phyloP scores from a whole-genome alignment of 164 flowering plant species.

The Platanus orientalis region DNA sequence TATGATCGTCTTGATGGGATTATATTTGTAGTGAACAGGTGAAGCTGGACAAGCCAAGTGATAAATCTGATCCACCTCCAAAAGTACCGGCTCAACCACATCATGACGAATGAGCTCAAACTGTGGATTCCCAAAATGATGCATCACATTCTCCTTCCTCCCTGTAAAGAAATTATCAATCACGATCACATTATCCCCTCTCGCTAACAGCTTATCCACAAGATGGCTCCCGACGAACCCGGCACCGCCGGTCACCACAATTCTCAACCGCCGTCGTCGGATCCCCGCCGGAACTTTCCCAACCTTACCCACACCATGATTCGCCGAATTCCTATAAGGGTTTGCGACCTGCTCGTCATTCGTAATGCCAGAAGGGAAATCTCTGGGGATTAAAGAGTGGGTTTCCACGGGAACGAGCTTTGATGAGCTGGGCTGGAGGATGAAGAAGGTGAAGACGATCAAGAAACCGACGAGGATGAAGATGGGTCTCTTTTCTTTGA shows the following conservation, averaged over 20 bases:
- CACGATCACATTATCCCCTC: conserved; percentile 88
- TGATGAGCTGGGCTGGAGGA: conserved; percentile 63
- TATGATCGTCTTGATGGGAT: conserved; percentile 95
- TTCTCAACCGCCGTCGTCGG: conserved; percentile 44
- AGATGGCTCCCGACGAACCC: conserved; percentile 96
- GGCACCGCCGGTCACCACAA: conserved; percentile 94
- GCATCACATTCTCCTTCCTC: conserved; percentile 88
- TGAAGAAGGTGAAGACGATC: conserved; percentile 82
- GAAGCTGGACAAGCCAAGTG: conserved; percentile 98
- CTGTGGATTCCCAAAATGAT: conserved; percentile 72
- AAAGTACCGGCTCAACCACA: conserved; percentile 91
- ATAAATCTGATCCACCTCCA: conserved; percentile 97
- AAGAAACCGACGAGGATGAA: conserved; percentile 79
- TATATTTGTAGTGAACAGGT: conserved; percentile 92
- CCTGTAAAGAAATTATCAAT: conserved; percentile 97
- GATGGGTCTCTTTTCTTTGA: conserved; percentile 78
- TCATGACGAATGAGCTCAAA: conserved; percentile 94
- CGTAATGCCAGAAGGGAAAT: not conserved
- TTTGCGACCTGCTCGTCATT: conserved; percentile 7
- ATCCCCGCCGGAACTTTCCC: conserved; percentile 65
- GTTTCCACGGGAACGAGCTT: conserved; percentile 30
- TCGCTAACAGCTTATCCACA: conserved; percentile 74
- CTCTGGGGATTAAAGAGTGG: conserved; percentile 9
- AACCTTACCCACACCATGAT: conserved; percentile 15
- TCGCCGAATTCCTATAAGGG: not conserved